Evolutionary conservation across 768 basidiomycete species (phyloP).

Genomic region (Pluteus cervinus): DNA sequence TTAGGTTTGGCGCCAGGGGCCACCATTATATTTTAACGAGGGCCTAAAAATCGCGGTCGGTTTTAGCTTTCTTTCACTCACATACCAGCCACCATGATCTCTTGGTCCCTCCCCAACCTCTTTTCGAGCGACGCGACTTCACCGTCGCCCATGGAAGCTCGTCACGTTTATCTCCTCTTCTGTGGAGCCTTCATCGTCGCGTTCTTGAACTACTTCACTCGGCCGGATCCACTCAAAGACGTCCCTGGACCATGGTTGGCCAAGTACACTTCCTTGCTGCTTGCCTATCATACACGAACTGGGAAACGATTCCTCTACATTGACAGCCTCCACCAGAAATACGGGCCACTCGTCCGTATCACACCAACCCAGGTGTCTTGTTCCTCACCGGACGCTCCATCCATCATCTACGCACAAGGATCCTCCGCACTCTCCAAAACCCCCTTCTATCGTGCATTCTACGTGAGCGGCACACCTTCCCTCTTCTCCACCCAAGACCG

Average conservation of each 20-base stretch:
- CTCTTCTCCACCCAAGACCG: constrained; percentile 26
- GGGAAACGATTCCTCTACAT: constrained; percentile 24
- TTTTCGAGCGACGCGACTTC: no score
- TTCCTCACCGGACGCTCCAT: constrained; percentile 18
- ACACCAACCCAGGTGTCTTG: constrained; percentile 27
- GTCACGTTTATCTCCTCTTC: no score
- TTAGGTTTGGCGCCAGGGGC: no score
- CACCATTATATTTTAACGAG: no score
- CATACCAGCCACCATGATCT: no score
- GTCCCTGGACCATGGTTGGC: constrained; percentile 26
- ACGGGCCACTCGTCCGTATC: constrained; percentile 24
- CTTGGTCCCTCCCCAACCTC: no score
- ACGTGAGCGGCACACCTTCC: constrained; percentile 18
- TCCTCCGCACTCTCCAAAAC: constrained; percentile 21
- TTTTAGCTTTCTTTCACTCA: no score
- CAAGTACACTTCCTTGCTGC: constrained; percentile 23
- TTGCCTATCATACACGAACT: constrained; percentile 22
- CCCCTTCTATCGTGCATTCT: constrained; percentile 25
- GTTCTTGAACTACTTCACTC: no score
- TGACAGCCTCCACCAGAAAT: constrained; percentile 21
- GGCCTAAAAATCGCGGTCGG: no score
- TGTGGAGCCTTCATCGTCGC: no score
- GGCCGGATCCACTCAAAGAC: no score
- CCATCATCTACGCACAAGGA: constrained; percentile 27
- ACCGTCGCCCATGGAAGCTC: no score